Conservation (phyloP, 2,329 filamentous ascomycete genomes). For the Mollisia scopiformis region DNA sequence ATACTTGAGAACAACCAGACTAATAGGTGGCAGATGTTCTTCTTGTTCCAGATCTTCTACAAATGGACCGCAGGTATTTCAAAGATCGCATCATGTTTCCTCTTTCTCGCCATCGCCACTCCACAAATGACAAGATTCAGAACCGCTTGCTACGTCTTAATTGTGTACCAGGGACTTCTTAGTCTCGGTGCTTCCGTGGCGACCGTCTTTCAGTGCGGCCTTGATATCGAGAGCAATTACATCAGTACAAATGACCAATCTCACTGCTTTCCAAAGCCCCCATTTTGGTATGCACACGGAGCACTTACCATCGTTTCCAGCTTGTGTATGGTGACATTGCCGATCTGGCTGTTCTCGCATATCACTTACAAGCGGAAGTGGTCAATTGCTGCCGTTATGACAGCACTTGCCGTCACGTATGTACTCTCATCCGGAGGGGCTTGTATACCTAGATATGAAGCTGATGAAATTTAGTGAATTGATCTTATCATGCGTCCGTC, state of each 20-base stretch:
- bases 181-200: constrained; percentile 11
- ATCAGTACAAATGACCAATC: constrained; percentile 5
- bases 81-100: constrained; percentile 18
- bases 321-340: constrained; percentile 6
- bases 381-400: constrained; percentile 14
- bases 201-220: constrained; percentile 21
- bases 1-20: background rate
- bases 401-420: constrained; percentile 9
- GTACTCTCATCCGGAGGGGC: background rate
- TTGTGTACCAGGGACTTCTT: constrained; percentile 7
- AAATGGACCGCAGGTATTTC: constrained; percentile 18
- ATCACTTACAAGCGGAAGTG: constrained; percentile 18
- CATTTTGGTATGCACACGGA: constrained; percentile 21
- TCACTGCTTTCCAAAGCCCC: constrained; percentile 19
- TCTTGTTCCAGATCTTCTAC: constrained; percentile 22
- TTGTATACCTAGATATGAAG: background rate
- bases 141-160: constrained; percentile 10
- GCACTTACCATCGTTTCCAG: constrained; percentile 17
- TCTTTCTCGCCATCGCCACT: constrained; percentile 20
- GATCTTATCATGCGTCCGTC: background rate
- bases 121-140: constrained; percentile 17
- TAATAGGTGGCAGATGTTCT: constrained; percentile 21
- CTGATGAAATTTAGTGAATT: background rate
- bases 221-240: constrained; percentile 16
- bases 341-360: constrained; percentile 14